Conservation (phyloP, 164 flowering plant genomes). For the Piper betle region DNA sequence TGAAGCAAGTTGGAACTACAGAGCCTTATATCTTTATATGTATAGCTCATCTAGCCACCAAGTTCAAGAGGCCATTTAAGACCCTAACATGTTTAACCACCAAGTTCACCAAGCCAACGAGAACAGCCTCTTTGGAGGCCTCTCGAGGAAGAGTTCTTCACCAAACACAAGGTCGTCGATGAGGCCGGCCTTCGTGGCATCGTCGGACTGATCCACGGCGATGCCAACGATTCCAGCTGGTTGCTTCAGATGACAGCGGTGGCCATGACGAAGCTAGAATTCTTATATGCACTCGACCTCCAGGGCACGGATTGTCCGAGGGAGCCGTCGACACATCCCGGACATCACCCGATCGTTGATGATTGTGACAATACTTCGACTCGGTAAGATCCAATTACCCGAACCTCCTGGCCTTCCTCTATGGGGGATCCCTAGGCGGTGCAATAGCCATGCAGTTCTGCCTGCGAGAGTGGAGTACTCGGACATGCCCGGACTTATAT, state of each 20-base stretch:
- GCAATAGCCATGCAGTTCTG: constrained; percentile 66
- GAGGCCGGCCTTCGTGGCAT: neutral
- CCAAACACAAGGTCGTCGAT: constrained; percentile 12
- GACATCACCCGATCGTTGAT: constrained; percentile 36
- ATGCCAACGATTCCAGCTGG: neutral
- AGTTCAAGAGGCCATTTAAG: too few relatives aligned
- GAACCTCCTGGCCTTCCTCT: constrained; percentile 43
- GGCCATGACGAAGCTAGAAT: constrained; percentile 44
- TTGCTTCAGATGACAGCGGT: neutral
- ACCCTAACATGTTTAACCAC: constrained; percentile 2
- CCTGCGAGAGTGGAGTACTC: constrained; percentile 21
- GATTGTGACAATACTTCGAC: constrained; percentile 57
- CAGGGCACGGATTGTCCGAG: constrained; percentile 75
- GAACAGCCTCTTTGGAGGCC: constrained; percentile 22
- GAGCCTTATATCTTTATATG: too few relatives aligned
- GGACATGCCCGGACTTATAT: constrained; percentile 44
- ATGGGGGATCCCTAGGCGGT: constrained; percentile 54
- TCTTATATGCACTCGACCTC: constrained; percentile 69
- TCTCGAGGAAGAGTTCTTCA: constrained; percentile 19
- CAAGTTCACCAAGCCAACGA: constrained; percentile 24
- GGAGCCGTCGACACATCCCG: constrained; percentile 77
- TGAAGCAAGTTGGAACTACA: too few relatives aligned
- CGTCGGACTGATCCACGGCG: neutral
- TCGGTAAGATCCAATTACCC: constrained; percentile 23
- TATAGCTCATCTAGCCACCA: too few relatives aligned